Percentiles rank a stretch among this genome's conserved stretches.
These are phyloP conservation scores for Laguncularia racemosa DNA, from an alignment of 345 rosid genomes.

Conservation along the genomic window DNA sequence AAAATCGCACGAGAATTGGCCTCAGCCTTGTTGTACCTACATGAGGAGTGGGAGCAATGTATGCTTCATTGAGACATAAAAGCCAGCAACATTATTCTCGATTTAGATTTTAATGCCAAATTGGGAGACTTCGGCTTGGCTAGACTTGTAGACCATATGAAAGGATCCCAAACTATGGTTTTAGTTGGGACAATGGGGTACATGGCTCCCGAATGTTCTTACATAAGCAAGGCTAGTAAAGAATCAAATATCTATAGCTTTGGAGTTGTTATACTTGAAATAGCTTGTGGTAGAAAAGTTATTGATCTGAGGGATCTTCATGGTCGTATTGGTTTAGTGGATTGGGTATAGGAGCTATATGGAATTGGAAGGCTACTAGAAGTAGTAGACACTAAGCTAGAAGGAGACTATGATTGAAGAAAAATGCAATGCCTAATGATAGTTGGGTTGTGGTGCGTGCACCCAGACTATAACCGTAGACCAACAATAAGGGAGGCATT, in stretches of 20 bases:
- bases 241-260: slow-evolving; percentile 6
- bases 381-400: slow-evolving; percentile 1
- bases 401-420: background rate
- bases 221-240: background rate
- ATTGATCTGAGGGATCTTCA: background rate
- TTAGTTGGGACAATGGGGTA: background rate
- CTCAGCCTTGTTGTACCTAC: slow-evolving; percentile 4
- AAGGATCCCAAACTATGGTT: background rate
- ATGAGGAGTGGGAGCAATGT: slow-evolving; percentile 6
- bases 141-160: background rate
- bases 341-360: background rate
- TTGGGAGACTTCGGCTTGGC: slow-evolving; percentile 8
- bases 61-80: slow-evolving; percentile 8
- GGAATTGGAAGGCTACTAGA: background rate
- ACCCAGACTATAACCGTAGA: slow-evolving; percentile 8
- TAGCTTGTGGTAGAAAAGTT: background rate
- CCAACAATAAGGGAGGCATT: slow-evolving; percentile 9
- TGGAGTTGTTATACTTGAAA: background rate
- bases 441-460: slow-evolving; percentile 14
- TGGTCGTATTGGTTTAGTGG: background rate
- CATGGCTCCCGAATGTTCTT: slow-evolving; percentile 2
- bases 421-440: slow-evolving; percentile 6
- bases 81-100: slow-evolving; percentile 5
- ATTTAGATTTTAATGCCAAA: slow-evolving; percentile 3
- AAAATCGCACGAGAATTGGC: slow-evolving; percentile 3